Base-by-base conservation (phyloP, 2,329 filamentous ascomycete species). In the Aquanectria penicillioides region DNA sequence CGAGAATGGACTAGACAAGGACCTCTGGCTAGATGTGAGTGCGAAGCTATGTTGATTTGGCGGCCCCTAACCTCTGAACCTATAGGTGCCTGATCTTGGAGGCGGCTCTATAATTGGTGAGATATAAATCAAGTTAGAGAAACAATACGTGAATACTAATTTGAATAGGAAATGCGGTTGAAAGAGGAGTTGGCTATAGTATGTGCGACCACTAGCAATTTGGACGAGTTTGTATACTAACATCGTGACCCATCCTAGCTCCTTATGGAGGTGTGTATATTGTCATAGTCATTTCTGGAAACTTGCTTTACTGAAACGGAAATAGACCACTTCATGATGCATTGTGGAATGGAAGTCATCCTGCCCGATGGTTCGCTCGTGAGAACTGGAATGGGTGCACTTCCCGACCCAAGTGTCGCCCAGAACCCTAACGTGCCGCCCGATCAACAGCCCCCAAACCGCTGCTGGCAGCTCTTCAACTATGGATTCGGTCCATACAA, bases 141-240 rank as follows among this genome's bases (percentile, higher is more conserved):
- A 5, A 12, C 17, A n/a, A 7, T 4, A 25, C 3, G 34, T 18
- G 11, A 18, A 11, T 17, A 11, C 38, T 41, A 10, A 41, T 26
- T 7, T 2, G 12, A 7, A 3, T 15, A 41, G 22, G 57, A 13
- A 60, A 57, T 18, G 37, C 57, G 2, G 12, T 46, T 4, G 57
- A 60, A n/a, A 36, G 57, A 15, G 57, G 57, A 5, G 57, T 60
- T n/a, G 57, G 57, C 11, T 60, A 60, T 17, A 60, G 38, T 41
- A 26, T 12, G 38, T 41, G 12, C 4, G 20, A 13, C 22, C 15
- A 13, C 38, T 26, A 20, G 25, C 18, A 10, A 17, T 13, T 22
- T 17, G 29, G 31, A 23, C 7, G 8, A 3, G 4, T n/a, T n/a
- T n/a, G n/a, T n/a, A 26, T 18, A 26, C 25, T 46, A 26, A 46